Conservation (phyloP, 768 basidiomycete species). For the Tylopilus felleus region DNA sequence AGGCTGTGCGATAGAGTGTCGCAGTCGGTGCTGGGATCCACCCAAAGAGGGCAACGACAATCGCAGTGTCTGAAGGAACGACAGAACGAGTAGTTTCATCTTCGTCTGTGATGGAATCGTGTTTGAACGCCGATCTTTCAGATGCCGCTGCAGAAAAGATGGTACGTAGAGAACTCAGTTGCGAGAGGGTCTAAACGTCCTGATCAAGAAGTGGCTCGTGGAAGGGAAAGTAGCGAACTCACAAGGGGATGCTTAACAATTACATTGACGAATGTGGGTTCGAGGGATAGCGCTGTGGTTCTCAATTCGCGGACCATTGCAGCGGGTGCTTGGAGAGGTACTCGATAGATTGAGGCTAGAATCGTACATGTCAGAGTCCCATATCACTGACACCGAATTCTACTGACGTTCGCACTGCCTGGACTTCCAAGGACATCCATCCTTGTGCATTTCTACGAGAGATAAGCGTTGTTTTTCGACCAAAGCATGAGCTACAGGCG, state of each 20-base stretch:
- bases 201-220: slow-evolving; percentile 8
- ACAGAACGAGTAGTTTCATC: slow-evolving; percentile 9
- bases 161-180: slow-evolving; percentile 50
- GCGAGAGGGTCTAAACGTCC: slow-evolving; percentile 49
- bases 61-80: slow-evolving; percentile 37
- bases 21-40: slow-evolving; percentile 40
- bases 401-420: slow-evolving; percentile 75
- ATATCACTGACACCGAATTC: not conserved
- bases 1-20: slow-evolving; percentile 11
- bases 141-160: slow-evolving; percentile 37
- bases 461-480: slow-evolving; percentile 69
- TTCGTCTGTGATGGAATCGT: slow-evolving; percentile 5
- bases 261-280: slow-evolving; percentile 50
- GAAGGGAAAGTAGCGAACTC: slow-evolving; percentile 19
- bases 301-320: slow-evolving; percentile 61
- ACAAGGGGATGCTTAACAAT: slow-evolving; percentile 74
- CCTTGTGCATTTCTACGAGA: slow-evolving; percentile 70
- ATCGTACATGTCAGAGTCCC: slow-evolving; percentile 1
- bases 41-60: slow-evolving; percentile 46
- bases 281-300: slow-evolving; percentile 48
- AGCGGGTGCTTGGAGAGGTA: slow-evolving; percentile 67
- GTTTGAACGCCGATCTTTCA: slow-evolving; percentile 31
- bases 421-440: slow-evolving; percentile 80
- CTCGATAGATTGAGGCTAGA: slow-evolving; percentile 66
- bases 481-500: slow-evolving; percentile 54